Evolutionary conservation across 1,139 yeast genomes (phyloP).

Genomic region (Wickerhamomyces sp.): DNA sequence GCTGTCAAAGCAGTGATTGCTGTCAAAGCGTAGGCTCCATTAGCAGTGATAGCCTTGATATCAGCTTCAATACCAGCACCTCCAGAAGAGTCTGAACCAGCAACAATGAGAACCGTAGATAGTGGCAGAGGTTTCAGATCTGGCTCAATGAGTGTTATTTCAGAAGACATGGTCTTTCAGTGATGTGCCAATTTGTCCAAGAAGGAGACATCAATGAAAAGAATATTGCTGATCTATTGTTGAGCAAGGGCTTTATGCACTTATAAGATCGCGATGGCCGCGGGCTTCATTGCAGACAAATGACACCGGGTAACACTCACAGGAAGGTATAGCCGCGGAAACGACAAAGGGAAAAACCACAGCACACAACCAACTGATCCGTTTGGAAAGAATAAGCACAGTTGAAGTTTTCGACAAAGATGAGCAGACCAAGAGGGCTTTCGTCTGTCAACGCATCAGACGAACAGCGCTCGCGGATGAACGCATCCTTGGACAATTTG

Average conservation of each 20-base stretch:
- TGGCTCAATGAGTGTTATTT: constrained; percentile 1
- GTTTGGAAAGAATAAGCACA: no score
- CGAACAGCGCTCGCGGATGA: constrained; percentile 15
- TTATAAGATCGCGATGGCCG: no score
- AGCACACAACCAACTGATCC: no score
- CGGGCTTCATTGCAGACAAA: no score
- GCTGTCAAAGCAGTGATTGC: constrained; percentile 82
- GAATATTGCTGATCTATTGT: no score
- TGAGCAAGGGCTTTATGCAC: no score
- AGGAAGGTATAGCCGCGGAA: no score
- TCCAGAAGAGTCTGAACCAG: constrained; percentile 88
- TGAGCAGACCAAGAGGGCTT: no score
- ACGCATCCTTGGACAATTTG: constrained; percentile 20
- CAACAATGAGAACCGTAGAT: constrained; percentile 52
- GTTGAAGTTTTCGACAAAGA: no score
- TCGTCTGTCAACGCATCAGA: constrained; percentile 10
- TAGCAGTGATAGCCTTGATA: constrained; percentile 74
- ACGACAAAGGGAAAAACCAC: no score
- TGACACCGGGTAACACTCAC: no score
- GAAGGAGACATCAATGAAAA: neutral
- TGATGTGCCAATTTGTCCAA: neutral
- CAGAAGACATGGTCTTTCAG: neutral
- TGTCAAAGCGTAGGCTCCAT: constrained; percentile 75
- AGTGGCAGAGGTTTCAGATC: constrained; percentile 5
- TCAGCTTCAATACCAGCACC: constrained; percentile 98